These are phyloP conservation scores for Seiridium cupressi DNA, from an alignment of 2,329 filamentous ascomycete species.

Conservation along the genomic window DNA sequence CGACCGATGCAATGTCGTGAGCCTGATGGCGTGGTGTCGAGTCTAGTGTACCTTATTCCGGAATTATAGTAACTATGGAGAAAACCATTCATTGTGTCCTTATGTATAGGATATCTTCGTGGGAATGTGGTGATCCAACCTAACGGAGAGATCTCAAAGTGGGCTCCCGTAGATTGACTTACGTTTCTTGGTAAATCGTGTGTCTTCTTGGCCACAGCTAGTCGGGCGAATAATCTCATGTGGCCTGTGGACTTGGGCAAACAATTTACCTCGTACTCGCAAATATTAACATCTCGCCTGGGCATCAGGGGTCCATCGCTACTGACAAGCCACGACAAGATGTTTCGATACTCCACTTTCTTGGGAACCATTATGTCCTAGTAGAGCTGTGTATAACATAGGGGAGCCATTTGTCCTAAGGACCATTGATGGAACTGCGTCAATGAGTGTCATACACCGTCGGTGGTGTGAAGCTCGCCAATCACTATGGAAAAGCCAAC, in stretches of 20 bases:
- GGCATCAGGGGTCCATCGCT: background rate
- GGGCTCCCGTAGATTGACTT: background rate
- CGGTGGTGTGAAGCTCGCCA: too few relatives aligned
- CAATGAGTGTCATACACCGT: background rate
- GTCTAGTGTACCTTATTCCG: background rate
- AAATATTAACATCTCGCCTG: background rate
- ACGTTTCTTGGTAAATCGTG: background rate
- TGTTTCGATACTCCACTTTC: background rate
- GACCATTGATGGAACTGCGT: background rate
- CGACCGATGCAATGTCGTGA: background rate
- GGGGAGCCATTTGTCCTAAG: background rate
- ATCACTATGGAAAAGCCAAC: too few relatives aligned
- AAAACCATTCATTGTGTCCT: background rate
- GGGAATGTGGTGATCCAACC: background rate
- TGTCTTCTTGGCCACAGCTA: background rate
- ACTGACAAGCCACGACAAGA: background rate
- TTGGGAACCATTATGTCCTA: background rate
- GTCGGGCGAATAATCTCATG: too few relatives aligned
- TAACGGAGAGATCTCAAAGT: background rate
- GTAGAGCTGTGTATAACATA: background rate
- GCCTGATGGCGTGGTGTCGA: background rate
- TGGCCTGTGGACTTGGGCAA: background rate
- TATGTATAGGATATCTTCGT: background rate
- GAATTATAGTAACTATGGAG: background rate
- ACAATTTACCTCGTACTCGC: background rate